These are phyloP conservation scores for Edaphochlamys debaryana DNA, from an alignment of 139 green algal genomes.

Conservation along the genomic window DNA sequence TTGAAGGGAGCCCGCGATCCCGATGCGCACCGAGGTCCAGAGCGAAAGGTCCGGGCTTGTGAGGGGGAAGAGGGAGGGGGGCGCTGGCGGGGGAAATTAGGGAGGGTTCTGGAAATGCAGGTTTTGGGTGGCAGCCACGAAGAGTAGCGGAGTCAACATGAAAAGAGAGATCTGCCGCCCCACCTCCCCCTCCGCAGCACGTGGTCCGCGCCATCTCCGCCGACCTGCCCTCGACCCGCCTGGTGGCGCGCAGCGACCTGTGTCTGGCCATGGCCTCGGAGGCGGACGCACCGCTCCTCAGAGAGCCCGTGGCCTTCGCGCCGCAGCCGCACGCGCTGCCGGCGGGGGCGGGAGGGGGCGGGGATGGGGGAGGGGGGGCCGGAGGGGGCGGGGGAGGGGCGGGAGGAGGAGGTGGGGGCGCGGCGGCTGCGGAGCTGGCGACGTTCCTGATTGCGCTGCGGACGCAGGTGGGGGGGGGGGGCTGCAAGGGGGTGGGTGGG, in stretches of 20 bases:
- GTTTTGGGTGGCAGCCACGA: no score
- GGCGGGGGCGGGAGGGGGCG: conserved; percentile 56
- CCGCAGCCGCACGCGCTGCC: conserved; percentile 32
- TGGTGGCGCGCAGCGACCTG: conserved; percentile 41
- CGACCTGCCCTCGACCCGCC: not conserved
- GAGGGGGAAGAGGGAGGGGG: no score
- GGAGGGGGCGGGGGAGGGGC: not conserved
- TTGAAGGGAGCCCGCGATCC: no score
- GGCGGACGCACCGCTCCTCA: conserved; percentile 66
- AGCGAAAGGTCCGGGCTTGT: no score
- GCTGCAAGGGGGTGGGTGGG: no score
- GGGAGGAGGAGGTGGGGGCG: no score
- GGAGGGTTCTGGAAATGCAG: no score
- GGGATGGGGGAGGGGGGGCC: not conserved
- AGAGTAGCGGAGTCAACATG: no score
- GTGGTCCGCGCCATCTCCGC: not conserved
- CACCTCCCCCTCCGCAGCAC: conserved; percentile 3
- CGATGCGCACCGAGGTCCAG: no score
- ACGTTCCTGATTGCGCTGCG: conserved; percentile 13
- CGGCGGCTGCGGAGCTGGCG: conserved; percentile 1
- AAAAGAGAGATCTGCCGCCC: no score
- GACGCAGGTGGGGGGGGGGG: conserved; percentile 13
- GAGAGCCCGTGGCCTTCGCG: conserved; percentile 26
- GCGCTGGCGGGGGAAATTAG: no score
- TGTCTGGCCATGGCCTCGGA: conserved; percentile 69